phyloP scores from a whole-genome alignment of 2,329 filamentous ascomycete species.

The Dryadomyces quercivorus region DNA sequence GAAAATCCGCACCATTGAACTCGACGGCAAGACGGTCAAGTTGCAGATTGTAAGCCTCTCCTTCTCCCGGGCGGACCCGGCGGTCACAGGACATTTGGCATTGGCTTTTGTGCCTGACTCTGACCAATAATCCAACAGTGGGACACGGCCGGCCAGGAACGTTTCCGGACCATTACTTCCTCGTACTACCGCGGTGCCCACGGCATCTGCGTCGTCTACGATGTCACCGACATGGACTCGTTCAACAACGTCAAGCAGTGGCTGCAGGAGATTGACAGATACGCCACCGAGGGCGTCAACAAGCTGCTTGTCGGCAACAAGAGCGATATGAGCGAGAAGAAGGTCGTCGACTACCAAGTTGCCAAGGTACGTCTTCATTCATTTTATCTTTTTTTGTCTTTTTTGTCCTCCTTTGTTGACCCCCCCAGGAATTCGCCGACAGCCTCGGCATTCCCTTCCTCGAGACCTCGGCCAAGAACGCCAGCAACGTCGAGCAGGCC shows the following conservation, averaged over 20 bases:
- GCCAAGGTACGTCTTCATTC: slow-evolving; percentile 85
- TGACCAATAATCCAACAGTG: slow-evolving; percentile 49
- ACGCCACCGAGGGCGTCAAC: slow-evolving; percentile 98
- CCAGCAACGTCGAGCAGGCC: slow-evolving; percentile 97
- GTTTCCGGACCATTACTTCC: slow-evolving; percentile 98
- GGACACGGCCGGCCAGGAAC: slow-evolving; percentile 98
- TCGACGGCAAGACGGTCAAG: slow-evolving; percentile 99
- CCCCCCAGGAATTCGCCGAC: slow-evolving; percentile 83
- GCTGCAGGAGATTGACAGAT: slow-evolving; percentile 98
- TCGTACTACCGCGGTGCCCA: slow-evolving; percentile 99
- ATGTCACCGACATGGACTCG: slow-evolving; percentile 99
- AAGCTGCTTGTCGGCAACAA: slow-evolving; percentile 99
- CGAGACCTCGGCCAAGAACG: slow-evolving; percentile 99
- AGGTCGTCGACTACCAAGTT: slow-evolving; percentile 98
- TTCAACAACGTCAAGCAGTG: slow-evolving; percentile 99
- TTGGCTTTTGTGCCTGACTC: not conserved
- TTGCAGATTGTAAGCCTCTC: slow-evolving; percentile 65
- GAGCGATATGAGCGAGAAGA: slow-evolving; percentile 99
- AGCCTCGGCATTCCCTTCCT: slow-evolving; percentile 98
- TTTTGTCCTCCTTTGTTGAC: not conserved
- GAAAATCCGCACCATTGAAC: slow-evolving; percentile 99
- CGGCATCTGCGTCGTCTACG: slow-evolving; percentile 99
- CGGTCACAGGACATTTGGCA: too few relatives aligned
- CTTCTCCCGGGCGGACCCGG: not conserved
- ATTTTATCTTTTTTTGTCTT: not conserved